phyloP scores from a whole-genome alignment of 495 filamentous ascomycete genomes.

The Penicillium steckii region DNA sequence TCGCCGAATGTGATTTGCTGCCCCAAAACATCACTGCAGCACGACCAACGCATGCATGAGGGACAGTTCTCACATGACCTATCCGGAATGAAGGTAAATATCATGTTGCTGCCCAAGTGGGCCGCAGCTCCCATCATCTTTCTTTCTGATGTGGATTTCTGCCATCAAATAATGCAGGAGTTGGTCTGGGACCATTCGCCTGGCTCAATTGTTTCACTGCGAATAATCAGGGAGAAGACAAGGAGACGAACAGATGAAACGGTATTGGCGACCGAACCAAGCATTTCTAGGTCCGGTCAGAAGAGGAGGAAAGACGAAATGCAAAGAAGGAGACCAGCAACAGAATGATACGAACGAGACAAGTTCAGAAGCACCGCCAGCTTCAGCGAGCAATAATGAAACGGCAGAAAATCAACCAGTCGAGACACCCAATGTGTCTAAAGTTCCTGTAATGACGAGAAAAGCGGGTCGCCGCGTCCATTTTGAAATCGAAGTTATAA shows the following conservation, averaged over 20 bases:
- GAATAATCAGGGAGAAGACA: too few species aligned
- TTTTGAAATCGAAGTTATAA: slow-evolving; percentile 1
- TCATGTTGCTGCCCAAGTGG: slow-evolving; percentile 1
- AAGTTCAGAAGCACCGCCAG: not conserved
- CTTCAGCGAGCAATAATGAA: not conserved
- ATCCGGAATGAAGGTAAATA: not conserved
- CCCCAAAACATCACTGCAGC: not conserved
- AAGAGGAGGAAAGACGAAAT: not conserved
- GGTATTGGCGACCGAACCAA: slow-evolving; percentile 2
- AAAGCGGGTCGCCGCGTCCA: not conserved
- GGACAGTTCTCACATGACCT: not conserved
- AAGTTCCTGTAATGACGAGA: slow-evolving; percentile 1
- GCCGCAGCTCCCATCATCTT: not conserved
- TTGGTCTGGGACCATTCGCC: not conserved
- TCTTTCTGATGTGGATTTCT: not conserved
- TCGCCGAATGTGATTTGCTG: not conserved
- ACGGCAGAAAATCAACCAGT: not conserved
- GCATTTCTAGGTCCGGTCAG: not conserved
- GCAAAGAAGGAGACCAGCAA: not conserved
- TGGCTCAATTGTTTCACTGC: not conserved
- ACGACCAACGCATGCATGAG: slow-evolving; percentile 1
- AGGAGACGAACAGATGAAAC: not conserved
- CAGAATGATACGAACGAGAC: not conserved
- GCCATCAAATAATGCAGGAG: not conserved
- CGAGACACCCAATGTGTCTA: not conserved